Evolutionary conservation across 2,329 filamentous ascomycete species (phyloP).

Genomic region (Trichophyton simii): DNA sequence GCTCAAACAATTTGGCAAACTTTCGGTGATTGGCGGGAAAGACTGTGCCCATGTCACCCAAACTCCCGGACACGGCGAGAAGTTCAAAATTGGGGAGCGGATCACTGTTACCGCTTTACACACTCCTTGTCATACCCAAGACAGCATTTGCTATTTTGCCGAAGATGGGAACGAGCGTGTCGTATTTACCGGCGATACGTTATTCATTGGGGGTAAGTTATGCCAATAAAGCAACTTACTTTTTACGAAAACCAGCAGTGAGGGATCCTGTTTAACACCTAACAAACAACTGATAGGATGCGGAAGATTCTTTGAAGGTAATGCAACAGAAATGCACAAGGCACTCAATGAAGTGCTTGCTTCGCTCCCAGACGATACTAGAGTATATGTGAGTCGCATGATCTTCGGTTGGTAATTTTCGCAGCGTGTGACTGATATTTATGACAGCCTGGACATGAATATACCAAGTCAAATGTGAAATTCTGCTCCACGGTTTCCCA

Average conservation of each 20-base stretch:
- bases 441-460: slow-evolving; percentile 77
- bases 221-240: background rate
- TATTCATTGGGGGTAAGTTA: slow-evolving; percentile 73
- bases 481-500: slow-evolving; percentile 68
- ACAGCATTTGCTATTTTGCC: slow-evolving; percentile 92
- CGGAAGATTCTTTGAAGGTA: slow-evolving; percentile 92
- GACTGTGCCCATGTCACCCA: slow-evolving; percentile 69
- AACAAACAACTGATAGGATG: slow-evolving; percentile 49
- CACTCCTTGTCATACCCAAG: slow-evolving; percentile 95
- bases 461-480: slow-evolving; percentile 92
- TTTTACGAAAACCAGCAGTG: background rate
- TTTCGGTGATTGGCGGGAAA: slow-evolving; percentile 65
- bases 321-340: slow-evolving; percentile 77
- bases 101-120: slow-evolving; percentile 80
- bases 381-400: slow-evolving; percentile 59
- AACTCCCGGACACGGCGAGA: slow-evolving; percentile 62
- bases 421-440: background rate
- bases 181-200: slow-evolving; percentile 90
- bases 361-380: slow-evolving; percentile 73
- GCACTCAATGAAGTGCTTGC: slow-evolving; percentile 79
- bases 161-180: slow-evolving; percentile 61
- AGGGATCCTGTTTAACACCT: background rate
- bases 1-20: slow-evolving; percentile 47
- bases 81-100: slow-evolving; percentile 65
- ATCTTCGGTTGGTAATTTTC: background rate